phyloP scores from a whole-genome alignment of 1,139 yeast species.

The Meyerozyma guilliermondii region DNA sequence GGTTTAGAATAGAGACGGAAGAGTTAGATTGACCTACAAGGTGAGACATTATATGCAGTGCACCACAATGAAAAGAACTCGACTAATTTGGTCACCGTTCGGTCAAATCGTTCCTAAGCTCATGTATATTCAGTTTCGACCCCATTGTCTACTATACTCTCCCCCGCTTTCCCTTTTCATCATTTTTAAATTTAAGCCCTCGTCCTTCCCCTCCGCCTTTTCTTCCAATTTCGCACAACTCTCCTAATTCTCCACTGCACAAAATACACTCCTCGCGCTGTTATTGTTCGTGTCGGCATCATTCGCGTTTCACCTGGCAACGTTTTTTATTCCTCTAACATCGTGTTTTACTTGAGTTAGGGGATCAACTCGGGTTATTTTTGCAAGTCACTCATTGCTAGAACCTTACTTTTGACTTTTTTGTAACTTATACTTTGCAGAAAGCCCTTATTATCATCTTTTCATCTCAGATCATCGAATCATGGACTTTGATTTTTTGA shows the following conservation, averaged over 20 bases:
- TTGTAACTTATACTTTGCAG: background rate
- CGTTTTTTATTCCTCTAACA: background rate
- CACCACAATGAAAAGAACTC: too few relatives aligned
- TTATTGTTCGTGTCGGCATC: constrained; percentile 2
- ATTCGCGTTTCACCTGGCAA: background rate
- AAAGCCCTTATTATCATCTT: background rate
- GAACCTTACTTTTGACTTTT: background rate
- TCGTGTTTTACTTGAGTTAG: background rate
- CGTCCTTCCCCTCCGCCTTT: too few relatives aligned
- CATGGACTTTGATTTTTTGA: constrained; percentile 1
- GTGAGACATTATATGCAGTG: too few relatives aligned
- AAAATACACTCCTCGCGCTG: background rate
- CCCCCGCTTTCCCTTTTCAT: too few relatives aligned
- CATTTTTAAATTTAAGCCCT: too few relatives aligned
- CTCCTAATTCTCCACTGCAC: background rate
- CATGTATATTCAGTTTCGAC: too few relatives aligned
- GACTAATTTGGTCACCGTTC: too few relatives aligned
- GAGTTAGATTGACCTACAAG: too few relatives aligned
- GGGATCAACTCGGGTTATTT: background rate
- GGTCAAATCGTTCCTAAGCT: too few relatives aligned
- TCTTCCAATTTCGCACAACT: background rate
- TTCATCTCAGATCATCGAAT: background rate
- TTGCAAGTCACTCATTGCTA: background rate
- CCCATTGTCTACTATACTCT: too few relatives aligned
- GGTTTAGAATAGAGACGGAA: too few relatives aligned